These are phyloP conservation scores for Metschnikowia chrysomelidarum DNA, from an alignment of 805 yeast species.

Conservation along the genomic window DNA sequence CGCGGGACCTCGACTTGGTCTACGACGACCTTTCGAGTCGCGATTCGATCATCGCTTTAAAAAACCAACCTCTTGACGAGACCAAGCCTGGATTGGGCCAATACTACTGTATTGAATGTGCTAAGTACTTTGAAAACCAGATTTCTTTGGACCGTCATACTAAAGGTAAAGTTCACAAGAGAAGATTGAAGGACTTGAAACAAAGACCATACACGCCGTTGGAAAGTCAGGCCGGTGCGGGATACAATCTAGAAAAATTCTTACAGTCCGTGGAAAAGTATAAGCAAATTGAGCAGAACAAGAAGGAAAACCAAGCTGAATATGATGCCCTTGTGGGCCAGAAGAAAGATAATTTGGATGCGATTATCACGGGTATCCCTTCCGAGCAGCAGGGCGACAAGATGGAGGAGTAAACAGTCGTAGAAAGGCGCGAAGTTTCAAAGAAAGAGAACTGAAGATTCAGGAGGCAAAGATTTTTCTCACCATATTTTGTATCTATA, in stretches of 20 bases:
- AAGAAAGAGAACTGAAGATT: not conserved
- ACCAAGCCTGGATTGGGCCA: conserved; percentile 93
- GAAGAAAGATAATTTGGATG: conserved; percentile 40
- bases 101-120: conserved; percentile 91
- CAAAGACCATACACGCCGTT: conserved; percentile 81
- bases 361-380: conserved; percentile 31
- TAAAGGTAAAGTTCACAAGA: conserved; percentile 76
- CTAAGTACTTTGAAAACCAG: conserved; percentile 83
- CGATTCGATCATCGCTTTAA: conserved; percentile 60
- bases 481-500: too few species aligned
- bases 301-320: conserved; percentile 45
- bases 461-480: conserved; percentile 1
- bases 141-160: conserved; percentile 69
- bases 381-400: conserved; percentile 18
- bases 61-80: conserved; percentile 87
- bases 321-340: conserved; percentile 33
- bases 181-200: conserved; percentile 74
- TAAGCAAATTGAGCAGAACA: conserved; percentile 42
- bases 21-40: conserved; percentile 67
- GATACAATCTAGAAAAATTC: conserved; percentile 68
- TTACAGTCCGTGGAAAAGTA: conserved; percentile 61
- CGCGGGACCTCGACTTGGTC: conserved; percentile 80
- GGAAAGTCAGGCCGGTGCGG: conserved; percentile 91
- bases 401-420: conserved; percentile 5
- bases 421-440: too few species aligned